Conservation (phyloP, 2,329 filamentous ascomycete species). For the Tolypocladium nubicola region DNA sequence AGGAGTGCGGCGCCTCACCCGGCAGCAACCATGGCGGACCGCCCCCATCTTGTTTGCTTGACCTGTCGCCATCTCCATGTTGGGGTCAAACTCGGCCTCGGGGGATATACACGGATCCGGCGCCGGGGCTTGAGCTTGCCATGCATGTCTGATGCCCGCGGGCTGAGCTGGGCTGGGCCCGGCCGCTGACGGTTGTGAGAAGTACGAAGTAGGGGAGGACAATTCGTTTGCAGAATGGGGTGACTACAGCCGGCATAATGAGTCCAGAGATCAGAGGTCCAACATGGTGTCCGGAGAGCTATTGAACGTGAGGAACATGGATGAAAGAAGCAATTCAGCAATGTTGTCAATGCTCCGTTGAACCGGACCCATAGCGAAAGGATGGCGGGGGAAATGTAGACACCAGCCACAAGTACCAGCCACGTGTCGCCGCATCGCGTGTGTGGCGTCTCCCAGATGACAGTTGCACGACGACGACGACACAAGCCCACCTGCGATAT, state of each 20-base stretch:
- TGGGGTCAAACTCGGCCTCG: background rate
- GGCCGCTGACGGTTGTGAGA: no score
- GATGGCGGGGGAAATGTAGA: no score
- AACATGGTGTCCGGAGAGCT: background rate
- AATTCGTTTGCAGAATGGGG: background rate
- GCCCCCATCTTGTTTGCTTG: background rate
- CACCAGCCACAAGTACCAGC: background rate
- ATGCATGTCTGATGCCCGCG: background rate
- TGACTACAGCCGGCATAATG: background rate
- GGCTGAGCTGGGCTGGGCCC: background rate
- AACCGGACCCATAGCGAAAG: no score
- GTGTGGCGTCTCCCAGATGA: background rate
- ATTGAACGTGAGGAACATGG: background rate
- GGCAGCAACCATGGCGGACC: background rate
- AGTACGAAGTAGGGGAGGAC: background rate
- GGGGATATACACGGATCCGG: background rate
- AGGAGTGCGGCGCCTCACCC: background rate
- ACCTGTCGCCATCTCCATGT: background rate
- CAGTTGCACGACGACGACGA: background rate
- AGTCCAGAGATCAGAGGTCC: no score
- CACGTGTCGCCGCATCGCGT: background rate
- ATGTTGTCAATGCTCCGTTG: background rate
- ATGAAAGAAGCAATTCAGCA: no score
- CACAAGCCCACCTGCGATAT: background rate
- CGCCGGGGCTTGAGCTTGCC: background rate